Conservation (phyloP, 148 eudicot genomes). For the Arctostaphylos glauca region DNA sequence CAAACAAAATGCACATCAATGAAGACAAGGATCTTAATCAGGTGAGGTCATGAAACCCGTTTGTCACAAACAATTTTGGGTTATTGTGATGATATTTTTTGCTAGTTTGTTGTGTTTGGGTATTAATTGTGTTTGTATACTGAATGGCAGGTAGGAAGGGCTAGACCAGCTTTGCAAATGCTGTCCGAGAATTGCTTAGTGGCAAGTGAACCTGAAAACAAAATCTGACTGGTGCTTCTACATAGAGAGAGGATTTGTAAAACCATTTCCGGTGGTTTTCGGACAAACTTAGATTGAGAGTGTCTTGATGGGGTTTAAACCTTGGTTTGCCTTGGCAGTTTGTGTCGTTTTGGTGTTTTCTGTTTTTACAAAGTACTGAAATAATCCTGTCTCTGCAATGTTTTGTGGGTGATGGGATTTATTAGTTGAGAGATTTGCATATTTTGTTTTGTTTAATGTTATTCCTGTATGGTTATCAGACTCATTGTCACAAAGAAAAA, state of each 20-base stretch:
- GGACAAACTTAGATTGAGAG: not conserved
- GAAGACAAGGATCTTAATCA: constrained; percentile 18
- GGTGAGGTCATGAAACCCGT: constrained; percentile 9
- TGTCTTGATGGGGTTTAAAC: constrained; percentile 10
- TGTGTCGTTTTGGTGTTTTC: not conserved
- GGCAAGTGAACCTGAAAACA: not conserved
- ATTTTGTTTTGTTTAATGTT: not conserved
- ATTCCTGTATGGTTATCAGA: not conserved
- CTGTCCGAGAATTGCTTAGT: constrained; percentile 36
- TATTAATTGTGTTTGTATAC: constrained; percentile 5
- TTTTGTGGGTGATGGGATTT: not conserved
- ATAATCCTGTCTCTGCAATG: not conserved
- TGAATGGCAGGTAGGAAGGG: constrained; percentile 30
- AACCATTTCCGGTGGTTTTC: not conserved
- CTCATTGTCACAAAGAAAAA: not conserved
- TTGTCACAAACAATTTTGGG: not conserved
- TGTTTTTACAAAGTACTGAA: not conserved
- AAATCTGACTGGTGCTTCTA: not conserved
- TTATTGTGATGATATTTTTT: not conserved
- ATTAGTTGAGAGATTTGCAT: not conserved
- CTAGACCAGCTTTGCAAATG: constrained; percentile 43
- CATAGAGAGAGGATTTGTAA: not conserved
- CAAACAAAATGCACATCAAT: not conserved
- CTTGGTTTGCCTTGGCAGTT: not conserved
- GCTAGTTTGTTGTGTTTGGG: not conserved